Evolutionary conservation across 108 stramenopile species (phyloP), one percentile per base, ranked within the genome.

Genomic region (Phaeodactylum tricornutum): DNA sequence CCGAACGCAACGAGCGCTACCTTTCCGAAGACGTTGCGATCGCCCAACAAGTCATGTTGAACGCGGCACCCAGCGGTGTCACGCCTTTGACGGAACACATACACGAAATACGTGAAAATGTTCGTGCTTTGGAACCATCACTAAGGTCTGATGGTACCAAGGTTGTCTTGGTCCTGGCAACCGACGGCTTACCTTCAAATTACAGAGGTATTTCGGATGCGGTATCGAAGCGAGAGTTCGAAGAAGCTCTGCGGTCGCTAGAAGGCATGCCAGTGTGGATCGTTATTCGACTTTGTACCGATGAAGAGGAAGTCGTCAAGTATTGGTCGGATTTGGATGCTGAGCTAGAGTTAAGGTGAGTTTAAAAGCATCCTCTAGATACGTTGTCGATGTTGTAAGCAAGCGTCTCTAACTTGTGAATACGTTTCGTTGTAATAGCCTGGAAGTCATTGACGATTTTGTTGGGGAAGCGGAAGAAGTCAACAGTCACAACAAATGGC

Each of bases 401-500:
- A n/a, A n/a, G n/a, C n/a, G n/a, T n/a, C n/a, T n/a, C n/a, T n/a
- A n/a, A n/a, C n/a, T n/a, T n/a, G n/a, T n/a, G n/a, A n/a, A n/a
- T n/a, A n/a, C n/a, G n/a, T n/a, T n/a, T n/a, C n/a, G n/a, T n/a
- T n/a, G n/a, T n/a, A n/a, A n/a, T 5, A 41, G 39, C 14, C 33
- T 92, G 48, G 94, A 95, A 37, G 86, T 94, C 1, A 43, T 92
- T 26, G 94, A 95, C 47, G 94, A 92, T 57, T 76, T 85, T 37
- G 24, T 55, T 1, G 79, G 67, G n/a, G 90, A 95, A 63, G 87
- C 83, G 6, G 36, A 62, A 3, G 92, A 90, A 66, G 85, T 96
- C 1, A 41, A 69, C 37, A 68, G 80, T 42, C 55, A 75, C 45
- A 93, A 96, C 52, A 66, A 68, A 12, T 96, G 89, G 89, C 48